phyloP scores from a whole-genome alignment of 306 rosid genomes.

The Vigna unguiculata region DNA sequence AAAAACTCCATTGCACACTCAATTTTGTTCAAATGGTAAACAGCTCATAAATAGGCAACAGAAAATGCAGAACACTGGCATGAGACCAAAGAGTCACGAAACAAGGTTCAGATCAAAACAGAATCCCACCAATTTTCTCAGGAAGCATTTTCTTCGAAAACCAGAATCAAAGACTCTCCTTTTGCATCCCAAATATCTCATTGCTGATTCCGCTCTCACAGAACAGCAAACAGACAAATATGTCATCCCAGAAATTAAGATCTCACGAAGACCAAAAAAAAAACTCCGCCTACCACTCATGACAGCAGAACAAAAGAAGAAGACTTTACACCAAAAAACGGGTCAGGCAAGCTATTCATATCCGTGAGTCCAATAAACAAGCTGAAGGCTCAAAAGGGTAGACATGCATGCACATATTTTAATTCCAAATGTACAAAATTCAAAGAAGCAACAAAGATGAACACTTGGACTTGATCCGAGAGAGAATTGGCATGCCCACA shows the following conservation, averaged over 20 bases:
- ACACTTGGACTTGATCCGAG: slow-evolving; percentile 7
- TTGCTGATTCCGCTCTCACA: slow-evolving; percentile 36
- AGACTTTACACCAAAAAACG: slow-evolving; percentile 31
- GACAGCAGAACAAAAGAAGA: slow-evolving; percentile 7
- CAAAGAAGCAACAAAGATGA: not conserved
- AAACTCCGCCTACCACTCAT: not conserved
- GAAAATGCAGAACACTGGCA: slow-evolving; percentile 35
- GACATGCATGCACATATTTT: slow-evolving; percentile 63
- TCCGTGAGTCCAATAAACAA: slow-evolving; percentile 35
- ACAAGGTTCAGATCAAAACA: slow-evolving; percentile 26
- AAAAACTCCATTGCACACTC: slow-evolving; percentile 5
- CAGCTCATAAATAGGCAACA: slow-evolving; percentile 19
- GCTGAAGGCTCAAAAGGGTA: slow-evolving; percentile 38
- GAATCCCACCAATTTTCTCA: slow-evolving; percentile 22
- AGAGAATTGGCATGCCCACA: slow-evolving; percentile 42
- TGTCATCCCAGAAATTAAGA: slow-evolving; percentile 43
- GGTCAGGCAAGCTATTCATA: slow-evolving; percentile 27
- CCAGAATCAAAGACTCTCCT: not conserved
- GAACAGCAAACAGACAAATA: slow-evolving; percentile 46
- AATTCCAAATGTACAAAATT: slow-evolving; percentile 17
- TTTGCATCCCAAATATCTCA: slow-evolving; percentile 30
- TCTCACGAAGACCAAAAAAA: slow-evolving; percentile 33
- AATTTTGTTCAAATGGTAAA: slow-evolving; percentile 29
- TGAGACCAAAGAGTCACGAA: slow-evolving; percentile 30
- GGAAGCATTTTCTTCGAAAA: slow-evolving; percentile 20